Conservation (phyloP, 257 asterid species). For the Nicotiana noctiflora region DNA sequence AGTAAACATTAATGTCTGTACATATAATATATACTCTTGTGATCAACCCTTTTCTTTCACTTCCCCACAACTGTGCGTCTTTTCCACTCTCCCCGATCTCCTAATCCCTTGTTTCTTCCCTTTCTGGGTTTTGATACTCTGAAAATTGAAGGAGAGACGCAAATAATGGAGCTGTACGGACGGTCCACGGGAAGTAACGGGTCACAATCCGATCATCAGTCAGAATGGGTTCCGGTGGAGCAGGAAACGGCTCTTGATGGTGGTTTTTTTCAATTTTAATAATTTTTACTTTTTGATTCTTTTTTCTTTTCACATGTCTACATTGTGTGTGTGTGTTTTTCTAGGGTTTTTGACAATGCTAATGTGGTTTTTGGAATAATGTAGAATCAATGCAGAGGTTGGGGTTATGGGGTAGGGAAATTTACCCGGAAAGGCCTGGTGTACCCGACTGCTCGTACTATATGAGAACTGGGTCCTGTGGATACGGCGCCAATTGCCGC, state of each 20-base stretch:
- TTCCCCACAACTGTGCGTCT: too few relatives aligned
- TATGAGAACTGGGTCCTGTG: slow-evolving; percentile 74
- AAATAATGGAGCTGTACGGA: slow-evolving; percentile 55
- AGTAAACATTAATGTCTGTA: background rate
- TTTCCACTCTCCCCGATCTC: background rate
- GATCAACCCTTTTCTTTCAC: background rate
- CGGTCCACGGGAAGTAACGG: slow-evolving; percentile 21
- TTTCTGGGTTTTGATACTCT: slow-evolving; percentile 9
- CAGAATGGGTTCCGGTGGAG: slow-evolving; percentile 35
- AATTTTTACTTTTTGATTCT: background rate
- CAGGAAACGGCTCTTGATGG: slow-evolving; percentile 48
- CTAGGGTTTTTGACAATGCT: slow-evolving; percentile 11
- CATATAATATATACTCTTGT: background rate
- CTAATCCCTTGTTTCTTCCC: background rate
- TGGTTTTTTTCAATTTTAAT: slow-evolving; percentile 6
- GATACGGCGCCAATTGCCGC: slow-evolving; percentile 78
- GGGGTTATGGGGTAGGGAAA: slow-evolving; percentile 46
- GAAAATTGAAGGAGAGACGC: background rate
- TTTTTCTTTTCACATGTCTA: background rate
- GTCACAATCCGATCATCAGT: slow-evolving; percentile 33
- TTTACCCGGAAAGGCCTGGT: slow-evolving; percentile 74
- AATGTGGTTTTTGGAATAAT: slow-evolving; percentile 10
- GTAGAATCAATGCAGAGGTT: slow-evolving; percentile 60
- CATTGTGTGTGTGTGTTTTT: slow-evolving; percentile 29
- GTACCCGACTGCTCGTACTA: slow-evolving; percentile 65